Evolutionary conservation across 2,329 filamentous ascomycete genomes (phyloP), one percentile per base, ranked within the genome.

Genomic region (Elsinoe perseae): DNA sequence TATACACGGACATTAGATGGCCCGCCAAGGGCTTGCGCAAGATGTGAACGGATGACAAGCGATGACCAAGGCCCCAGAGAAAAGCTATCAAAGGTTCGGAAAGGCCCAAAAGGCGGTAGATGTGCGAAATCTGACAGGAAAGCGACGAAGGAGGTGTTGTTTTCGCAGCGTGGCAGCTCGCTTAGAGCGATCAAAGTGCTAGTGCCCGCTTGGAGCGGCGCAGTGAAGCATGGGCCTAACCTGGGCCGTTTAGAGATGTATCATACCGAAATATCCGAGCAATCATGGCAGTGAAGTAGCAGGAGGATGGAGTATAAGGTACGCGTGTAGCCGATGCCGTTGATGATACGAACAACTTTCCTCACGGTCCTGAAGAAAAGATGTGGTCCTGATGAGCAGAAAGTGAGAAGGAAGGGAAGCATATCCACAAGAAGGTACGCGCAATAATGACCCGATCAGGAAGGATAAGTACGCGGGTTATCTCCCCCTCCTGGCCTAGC

Each of bases 31-130:
- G 48, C 10, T 38, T 38, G 28, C 28, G 32, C 28, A 52, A 34
- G 28, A 50, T 20, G 4, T 6, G 10, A 48, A 28, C 14, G 8
- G 10, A 32, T 38, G 48, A 38, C 28, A 52, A 38, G 48, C 48
- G 48, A 52, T 36, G 30, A 36, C 20, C 48, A 52, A 52, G 48
- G 48, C 48, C 28, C 25, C 28, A 9, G n/a, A 36, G 32, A 50
- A 16, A 30, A 14, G 44, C 1, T 4, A 44, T 12, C 20, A 25
- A 25, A 44, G 34, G 12, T 38, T 16, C 12, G n/a, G 34, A 36
- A 36, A n/a, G 8, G 32, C 32, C n/a, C n/a, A 10, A 23, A 20
- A 43, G 8, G 18, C 40, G 40, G 40, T 21, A 36, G 12, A 44
- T 25, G 40, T 18, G 20, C 7, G 23, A 44, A 44, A 44, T 44